Base-by-base conservation (phyloP, 805 yeast genomes). In the Candida endomychidarum region DNA sequence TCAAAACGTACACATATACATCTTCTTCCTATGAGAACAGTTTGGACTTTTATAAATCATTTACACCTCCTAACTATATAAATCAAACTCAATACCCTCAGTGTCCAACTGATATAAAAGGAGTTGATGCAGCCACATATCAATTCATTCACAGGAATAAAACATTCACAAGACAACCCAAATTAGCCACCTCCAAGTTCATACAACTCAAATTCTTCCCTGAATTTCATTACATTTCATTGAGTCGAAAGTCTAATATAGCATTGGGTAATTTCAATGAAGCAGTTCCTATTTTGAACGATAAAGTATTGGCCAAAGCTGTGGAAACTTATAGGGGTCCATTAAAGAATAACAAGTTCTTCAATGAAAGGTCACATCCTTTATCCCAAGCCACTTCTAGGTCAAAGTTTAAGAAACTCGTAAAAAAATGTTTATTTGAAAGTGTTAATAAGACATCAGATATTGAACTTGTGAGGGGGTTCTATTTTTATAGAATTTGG, bases 211-310 rank as follows among this genome's bases (percentile, higher is more conserved):
- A 48, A 37, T 67, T 62, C 40, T 50, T 58, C 9, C 72, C 72
- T 4, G 44, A 42, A 4, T 31, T 34, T 29, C 71, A 65, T 47
- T 47, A 47, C 31, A 31, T 63, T 5, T 47, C 61, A 10, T n/a
- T 34, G 29, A 53, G 51, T 29, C 53, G 73, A 27, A 68, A 68
- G 45, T 66, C 73, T 8, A 65, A 59, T 37, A 50, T 69, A 24
- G 67, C 74, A 9, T 58, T 60, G 37, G 58, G 60, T 2, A 61
- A 62, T 47, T 54, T 61, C 29, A 58, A 63, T 40, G 46, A 37
- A n/a, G 56, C 58, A 2, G 54, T 63, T 3, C 54, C 41, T 27
- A 49, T 49, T 7, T 45, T 66, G 21, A 68, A 68, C 41, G 54
- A 57, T 43, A 15, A 42, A 1, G 25, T 14, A 2, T 52, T 67